Conservation (phyloP, 208 protist species). For the Angomonas desouzai region DNA sequence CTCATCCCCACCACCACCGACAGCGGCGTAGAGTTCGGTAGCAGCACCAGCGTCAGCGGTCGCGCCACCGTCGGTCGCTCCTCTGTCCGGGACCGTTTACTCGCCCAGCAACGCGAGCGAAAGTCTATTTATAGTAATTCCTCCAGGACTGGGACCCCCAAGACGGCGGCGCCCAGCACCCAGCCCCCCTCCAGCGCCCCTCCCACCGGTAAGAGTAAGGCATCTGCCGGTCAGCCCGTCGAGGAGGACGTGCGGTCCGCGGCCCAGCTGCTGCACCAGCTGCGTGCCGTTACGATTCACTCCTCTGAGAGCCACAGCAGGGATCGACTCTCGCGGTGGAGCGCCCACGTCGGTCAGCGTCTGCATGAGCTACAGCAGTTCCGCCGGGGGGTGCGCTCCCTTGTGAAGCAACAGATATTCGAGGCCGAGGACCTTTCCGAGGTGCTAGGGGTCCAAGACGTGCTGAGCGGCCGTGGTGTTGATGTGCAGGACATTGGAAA, state of each 20-base stretch:
- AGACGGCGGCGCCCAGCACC: neutral
- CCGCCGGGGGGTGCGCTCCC: conserved; percentile 41
- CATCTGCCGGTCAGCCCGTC: neutral
- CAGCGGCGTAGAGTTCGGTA: neutral
- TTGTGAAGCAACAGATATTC: conserved; percentile 81
- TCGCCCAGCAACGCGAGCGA: conserved; percentile 6
- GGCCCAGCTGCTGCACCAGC: conserved; percentile 17
- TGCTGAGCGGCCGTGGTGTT: conserved; percentile 19
- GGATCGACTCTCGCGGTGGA: conserved; percentile 12
- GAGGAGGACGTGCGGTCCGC: conserved; percentile 8
- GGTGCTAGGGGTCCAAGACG: conserved; percentile 27
- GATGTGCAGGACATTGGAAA: conserved; percentile 41
- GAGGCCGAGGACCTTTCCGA: conserved; percentile 78
- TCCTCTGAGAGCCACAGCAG: neutral
- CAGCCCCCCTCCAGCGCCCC: neutral
- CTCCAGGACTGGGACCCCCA: neutral
- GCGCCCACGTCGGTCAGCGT: conserved; percentile 25
- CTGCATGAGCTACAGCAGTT: conserved; percentile 64
- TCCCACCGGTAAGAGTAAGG: neutral
- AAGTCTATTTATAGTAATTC: neutral
- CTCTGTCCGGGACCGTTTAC: conserved; percentile 8
- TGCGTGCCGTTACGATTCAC: conserved; percentile 22
- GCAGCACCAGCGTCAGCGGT: neutral
- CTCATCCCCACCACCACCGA: neutral
- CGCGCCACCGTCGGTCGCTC: neutral